These are phyloP conservation scores for Eimeria maxima DNA, from an alignment of 169 alveolate genomes.

Conservation along the genomic window DNA sequence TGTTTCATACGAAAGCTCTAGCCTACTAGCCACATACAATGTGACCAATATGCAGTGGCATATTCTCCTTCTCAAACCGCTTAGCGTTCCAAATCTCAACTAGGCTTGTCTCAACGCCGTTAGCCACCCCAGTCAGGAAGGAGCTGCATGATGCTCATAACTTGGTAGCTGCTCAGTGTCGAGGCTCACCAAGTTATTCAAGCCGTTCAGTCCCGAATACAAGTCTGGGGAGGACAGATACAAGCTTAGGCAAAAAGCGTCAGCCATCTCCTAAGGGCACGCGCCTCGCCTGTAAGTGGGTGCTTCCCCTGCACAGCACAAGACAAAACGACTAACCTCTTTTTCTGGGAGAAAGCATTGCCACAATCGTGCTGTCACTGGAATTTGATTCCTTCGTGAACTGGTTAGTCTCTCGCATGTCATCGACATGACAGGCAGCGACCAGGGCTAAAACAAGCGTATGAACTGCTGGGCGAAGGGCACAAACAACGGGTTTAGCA, in stretches of 20 bases:
- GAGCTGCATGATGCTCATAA: not conserved
- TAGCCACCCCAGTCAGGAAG: not conserved
- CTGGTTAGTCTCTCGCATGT: not conserved
- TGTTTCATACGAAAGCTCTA: not conserved
- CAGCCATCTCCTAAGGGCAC: constrained; percentile 29
- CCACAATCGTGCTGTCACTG: not conserved
- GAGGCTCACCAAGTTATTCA: not conserved
- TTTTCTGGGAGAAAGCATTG: not conserved
- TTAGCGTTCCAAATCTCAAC: not conserved
- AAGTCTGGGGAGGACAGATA: not conserved
- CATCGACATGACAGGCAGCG: not conserved
- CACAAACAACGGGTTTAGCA: not conserved
- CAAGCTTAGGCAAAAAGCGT: not conserved
- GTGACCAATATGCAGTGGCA: no score
- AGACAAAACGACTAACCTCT: not conserved
- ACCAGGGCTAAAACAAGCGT: not conserved
- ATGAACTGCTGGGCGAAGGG: not conserved
- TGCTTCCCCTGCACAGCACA: constrained; percentile 20
- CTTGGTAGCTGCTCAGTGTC: not conserved
- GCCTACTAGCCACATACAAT: no score
- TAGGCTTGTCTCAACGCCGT: not conserved
- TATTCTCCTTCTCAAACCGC: not conserved
- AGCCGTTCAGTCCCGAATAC: not conserved
- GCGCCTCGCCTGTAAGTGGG: constrained; percentile 1
- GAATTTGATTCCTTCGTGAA: not conserved